A percentile compares a stretch with the other conserved stretches of the same genome.
These are phyloP conservation scores for Aspergillus baeticus DNA, from an alignment of 495 filamentous ascomycete species.

Conservation along the genomic window DNA sequence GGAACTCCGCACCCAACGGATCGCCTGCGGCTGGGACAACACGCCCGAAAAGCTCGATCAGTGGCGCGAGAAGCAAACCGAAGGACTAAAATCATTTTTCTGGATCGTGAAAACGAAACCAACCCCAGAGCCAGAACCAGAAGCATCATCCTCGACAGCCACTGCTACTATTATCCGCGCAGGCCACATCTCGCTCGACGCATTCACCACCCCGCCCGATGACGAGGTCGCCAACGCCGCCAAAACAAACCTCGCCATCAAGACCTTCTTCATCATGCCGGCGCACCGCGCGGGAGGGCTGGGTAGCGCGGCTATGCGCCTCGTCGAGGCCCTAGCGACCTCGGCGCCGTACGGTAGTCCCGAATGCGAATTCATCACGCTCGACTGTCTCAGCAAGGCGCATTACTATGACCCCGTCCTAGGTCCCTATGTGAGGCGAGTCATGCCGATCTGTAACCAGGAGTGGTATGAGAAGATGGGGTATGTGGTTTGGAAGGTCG, in stretches of 20 bases:
- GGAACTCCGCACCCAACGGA: slow-evolving; percentile 27
- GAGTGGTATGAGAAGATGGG: slow-evolving; percentile 33
- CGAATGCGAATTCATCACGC: slow-evolving; percentile 20
- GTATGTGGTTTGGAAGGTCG: slow-evolving; percentile 31
- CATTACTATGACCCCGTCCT: slow-evolving; percentile 26
- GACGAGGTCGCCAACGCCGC: slow-evolving; percentile 17
- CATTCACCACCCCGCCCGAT: slow-evolving; percentile 21
- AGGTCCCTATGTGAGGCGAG: slow-evolving; percentile 19
- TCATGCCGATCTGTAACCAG: slow-evolving; percentile 23
- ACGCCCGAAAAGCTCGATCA: slow-evolving; percentile 6
- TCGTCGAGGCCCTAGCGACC: slow-evolving; percentile 19
- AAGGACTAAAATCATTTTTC: slow-evolving; percentile 24
- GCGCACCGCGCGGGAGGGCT: slow-evolving; percentile 19
- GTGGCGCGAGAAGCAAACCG: slow-evolving; percentile 21
- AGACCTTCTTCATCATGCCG: slow-evolving; percentile 25
- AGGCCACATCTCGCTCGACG: slow-evolving; percentile 29
- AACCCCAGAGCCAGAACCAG: background rate
- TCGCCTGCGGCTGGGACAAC: slow-evolving; percentile 26
- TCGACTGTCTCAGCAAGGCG: slow-evolving; percentile 26
- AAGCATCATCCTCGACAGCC: too few relatives aligned
- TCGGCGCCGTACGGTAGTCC: slow-evolving; percentile 23
- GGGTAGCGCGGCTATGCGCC: slow-evolving; percentile 19
- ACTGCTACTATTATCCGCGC: slow-evolving; percentile 7
- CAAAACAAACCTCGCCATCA: slow-evolving; percentile 20
- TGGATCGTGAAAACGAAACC: slow-evolving; percentile 11